A percentile compares a stretch with the other conserved stretches of the same genome.
Evolutionary conservation across 495 filamentous ascomycete genomes (phyloP).

Genomic region (Neohortaea acidophila): DNA sequence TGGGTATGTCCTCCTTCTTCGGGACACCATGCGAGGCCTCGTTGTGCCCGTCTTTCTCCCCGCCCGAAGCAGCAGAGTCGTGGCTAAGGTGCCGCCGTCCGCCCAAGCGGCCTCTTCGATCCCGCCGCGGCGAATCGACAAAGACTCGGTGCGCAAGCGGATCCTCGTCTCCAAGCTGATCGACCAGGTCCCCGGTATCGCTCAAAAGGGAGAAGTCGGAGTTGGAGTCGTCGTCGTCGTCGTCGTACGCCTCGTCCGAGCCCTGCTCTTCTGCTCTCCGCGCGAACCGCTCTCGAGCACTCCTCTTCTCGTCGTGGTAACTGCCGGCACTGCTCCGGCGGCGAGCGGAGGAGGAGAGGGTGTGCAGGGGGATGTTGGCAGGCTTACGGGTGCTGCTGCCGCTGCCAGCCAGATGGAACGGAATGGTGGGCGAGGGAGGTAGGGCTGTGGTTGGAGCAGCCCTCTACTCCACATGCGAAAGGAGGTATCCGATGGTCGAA

Average conservation of each 20-base stretch:
- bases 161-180: constrained; percentile 74
- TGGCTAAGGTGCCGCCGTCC: not conserved
- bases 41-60: constrained; percentile 15
- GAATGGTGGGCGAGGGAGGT: constrained; percentile 42
- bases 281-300: constrained; percentile 1
- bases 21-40: constrained; percentile 35
- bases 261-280: no score
- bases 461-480: constrained; percentile 3
- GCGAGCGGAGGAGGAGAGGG: constrained; percentile 32
- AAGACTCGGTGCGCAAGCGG: constrained; percentile 33
- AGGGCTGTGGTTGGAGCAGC: constrained; percentile 3
- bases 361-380: constrained; percentile 43
- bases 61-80: no score
- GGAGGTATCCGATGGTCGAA: no score
- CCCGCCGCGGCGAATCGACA: no score
- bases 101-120: no score
- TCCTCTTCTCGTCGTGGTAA: constrained; percentile 2
- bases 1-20: constrained; percentile 58
- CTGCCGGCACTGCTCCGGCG: constrained; percentile 19
- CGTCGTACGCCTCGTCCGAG: constrained; percentile 3
- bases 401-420: constrained; percentile 26
- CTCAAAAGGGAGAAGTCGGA: constrained; percentile 74
- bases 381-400: constrained; percentile 27
- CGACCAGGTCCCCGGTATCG: constrained; percentile 83
- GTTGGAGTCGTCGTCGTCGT: constrained; percentile 37